phyloP scores from a whole-genome alignment of 345 rosid genomes.

The Chamaenerion angustifolium region DNA sequence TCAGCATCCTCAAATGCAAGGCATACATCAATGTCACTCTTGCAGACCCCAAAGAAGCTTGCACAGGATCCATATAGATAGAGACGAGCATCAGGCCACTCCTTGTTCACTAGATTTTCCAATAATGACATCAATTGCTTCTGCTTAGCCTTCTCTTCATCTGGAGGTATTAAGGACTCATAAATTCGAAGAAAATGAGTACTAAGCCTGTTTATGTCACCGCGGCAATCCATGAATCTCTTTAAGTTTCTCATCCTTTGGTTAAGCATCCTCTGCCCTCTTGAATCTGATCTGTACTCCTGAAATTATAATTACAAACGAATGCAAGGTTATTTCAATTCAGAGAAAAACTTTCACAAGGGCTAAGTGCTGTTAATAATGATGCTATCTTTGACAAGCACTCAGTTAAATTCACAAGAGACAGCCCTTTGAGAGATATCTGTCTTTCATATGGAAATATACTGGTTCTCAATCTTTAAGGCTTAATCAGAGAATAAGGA shows the following conservation, averaged over 20 bases:
- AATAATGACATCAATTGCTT: slow-evolving; percentile 47
- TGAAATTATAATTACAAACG: slow-evolving; percentile 18
- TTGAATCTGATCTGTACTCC: slow-evolving; percentile 68
- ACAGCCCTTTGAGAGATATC: too few species aligned
- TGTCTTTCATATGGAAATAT: too few species aligned
- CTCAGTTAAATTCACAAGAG: too few species aligned
- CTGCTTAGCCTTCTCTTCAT: slow-evolving; percentile 79
- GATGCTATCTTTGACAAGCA: too few species aligned
- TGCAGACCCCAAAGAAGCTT: slow-evolving; percentile 78
- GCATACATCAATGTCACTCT: slow-evolving; percentile 93
- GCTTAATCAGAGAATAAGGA: too few species aligned
- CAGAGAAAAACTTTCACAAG: not conserved
- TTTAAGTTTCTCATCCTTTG: slow-evolving; percentile 56
- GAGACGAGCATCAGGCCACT: slow-evolving; percentile 81
- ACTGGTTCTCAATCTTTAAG: too few species aligned
- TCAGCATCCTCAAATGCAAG: slow-evolving; percentile 49
- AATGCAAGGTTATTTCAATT: not conserved
- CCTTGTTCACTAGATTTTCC: slow-evolving; percentile 59
- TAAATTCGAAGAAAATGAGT: slow-evolving; percentile 47
- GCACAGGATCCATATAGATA: slow-evolving; percentile 96
- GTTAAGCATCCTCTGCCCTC: slow-evolving; percentile 54
- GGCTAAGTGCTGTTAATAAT: too few species aligned
- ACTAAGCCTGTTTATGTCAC: slow-evolving; percentile 49
- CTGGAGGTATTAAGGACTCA: slow-evolving; percentile 64
- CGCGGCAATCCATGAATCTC: slow-evolving; percentile 36